phyloP scores from a whole-genome alignment of 805 yeast species.

The Blastobotrys mokoenaii region DNA sequence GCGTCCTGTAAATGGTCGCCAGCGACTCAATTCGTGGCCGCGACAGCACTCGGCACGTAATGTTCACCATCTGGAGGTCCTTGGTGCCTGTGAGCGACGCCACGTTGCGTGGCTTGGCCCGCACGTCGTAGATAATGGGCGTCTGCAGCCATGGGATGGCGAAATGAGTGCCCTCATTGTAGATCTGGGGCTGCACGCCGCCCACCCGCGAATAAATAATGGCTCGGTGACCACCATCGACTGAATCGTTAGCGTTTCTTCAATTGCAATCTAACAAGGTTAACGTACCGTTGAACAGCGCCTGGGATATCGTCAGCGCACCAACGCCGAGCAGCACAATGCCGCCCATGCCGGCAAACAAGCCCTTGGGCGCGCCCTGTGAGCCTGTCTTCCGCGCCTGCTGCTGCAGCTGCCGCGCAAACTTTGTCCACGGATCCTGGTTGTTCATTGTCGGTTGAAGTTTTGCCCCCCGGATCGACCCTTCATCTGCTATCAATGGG shows the following conservation, averaged over 20 bases:
- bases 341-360: slow-evolving; percentile 59
- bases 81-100: slow-evolving; percentile 96
- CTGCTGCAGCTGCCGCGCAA: slow-evolving; percentile 18
- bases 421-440: slow-evolving; percentile 16
- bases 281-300: slow-evolving; percentile 51
- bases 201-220: slow-evolving; percentile 80
- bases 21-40: slow-evolving; percentile 74
- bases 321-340: slow-evolving; percentile 51
- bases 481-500: background rate
- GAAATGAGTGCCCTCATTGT: slow-evolving; percentile 91
- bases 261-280: too few relatives aligned
- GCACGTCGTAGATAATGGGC: slow-evolving; percentile 85
- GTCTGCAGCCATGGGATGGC: slow-evolving; percentile 92
- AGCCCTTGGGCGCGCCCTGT: slow-evolving; percentile 39
- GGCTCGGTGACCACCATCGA: slow-evolving; percentile 99
- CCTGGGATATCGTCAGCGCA: slow-evolving; percentile 42
- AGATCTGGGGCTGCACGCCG: slow-evolving; percentile 78
- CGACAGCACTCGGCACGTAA: slow-evolving; percentile 95
- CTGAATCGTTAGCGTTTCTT: too few relatives aligned
- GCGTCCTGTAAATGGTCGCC: slow-evolving; percentile 81
- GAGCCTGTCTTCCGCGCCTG: slow-evolving; percentile 28
- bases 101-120: slow-evolving; percentile 95
- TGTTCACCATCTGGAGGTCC: slow-evolving; percentile 97
- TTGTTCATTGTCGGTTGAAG: slow-evolving; percentile 3
- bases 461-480: too few relatives aligned